A percentile compares a stretch with the other conserved stretches of the same genome.
These are phyloP conservation scores for Lachnellula suecica DNA, from an alignment of 2,329 filamentous ascomycete genomes.

Conservation along the genomic window DNA sequence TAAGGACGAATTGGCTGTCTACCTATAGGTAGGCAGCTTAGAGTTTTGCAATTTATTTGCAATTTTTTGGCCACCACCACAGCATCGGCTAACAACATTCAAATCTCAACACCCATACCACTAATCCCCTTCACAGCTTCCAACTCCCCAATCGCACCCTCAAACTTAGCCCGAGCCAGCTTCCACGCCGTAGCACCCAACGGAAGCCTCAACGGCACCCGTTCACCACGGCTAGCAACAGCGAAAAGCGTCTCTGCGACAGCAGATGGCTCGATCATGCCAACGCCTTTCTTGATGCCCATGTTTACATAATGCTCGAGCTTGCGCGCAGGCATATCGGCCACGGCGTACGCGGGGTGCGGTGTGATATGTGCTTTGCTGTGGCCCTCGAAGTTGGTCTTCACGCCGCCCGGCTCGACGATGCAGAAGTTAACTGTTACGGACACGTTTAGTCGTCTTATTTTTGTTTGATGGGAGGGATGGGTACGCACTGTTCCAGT, in stretches of 20 bases:
- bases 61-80: too few relatives aligned
- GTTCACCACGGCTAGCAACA: conserved; percentile 20
- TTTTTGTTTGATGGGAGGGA: conserved; percentile 17
- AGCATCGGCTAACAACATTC: background rate
- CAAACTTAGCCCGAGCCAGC: conserved; percentile 25
- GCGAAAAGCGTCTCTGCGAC: conserved; percentile 24
- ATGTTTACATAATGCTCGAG: conserved; percentile 23
- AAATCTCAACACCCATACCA: conserved; percentile 11
- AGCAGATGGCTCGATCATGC: conserved; percentile 19
- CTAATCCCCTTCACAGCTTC: conserved; percentile 22
- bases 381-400: conserved; percentile 41
- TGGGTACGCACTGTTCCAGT: conserved; percentile 35
- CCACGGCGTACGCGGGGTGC: conserved; percentile 25
- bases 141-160: conserved; percentile 17
- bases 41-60: too few relatives aligned
- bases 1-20: too few relatives aligned
- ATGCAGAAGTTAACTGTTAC: conserved; percentile 41
- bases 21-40: too few relatives aligned
- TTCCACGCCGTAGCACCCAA: conserved; percentile 22
- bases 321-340: conserved; percentile 34
- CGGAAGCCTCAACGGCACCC: conserved; percentile 27
- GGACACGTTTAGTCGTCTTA: conserved; percentile 37
- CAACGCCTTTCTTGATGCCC: conserved; percentile 19
- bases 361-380: conserved; percentile 25
- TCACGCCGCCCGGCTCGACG: conserved; percentile 41